A percentile compares a stretch with the other conserved stretches of the same genome.
phyloP scores from a whole-genome alignment of 805 yeast genomes.

The Helenozyma rhizophorensis region DNA sequence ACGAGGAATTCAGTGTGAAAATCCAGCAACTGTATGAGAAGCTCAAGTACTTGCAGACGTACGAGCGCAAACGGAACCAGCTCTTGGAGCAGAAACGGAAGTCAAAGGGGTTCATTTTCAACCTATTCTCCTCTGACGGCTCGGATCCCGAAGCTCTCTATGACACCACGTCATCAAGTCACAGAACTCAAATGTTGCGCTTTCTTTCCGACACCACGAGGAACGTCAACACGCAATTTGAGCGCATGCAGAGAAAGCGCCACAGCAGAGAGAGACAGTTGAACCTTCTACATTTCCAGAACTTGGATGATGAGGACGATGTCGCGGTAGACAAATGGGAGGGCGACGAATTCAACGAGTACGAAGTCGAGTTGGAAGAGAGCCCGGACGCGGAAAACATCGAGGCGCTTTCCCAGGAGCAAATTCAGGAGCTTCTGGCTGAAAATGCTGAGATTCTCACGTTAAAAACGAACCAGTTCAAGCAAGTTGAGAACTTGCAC shows the following conservation, averaged over 20 bases:
- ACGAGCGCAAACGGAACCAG: constrained; percentile 45
- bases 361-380: constrained; percentile 8
- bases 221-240: constrained; percentile 40
- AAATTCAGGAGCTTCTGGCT: constrained; percentile 49
- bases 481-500: constrained; percentile 57
- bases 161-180: constrained; percentile 32
- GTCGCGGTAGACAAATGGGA: neutral
- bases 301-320: constrained; percentile 33
- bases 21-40: constrained; percentile 50
- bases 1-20: constrained; percentile 49
- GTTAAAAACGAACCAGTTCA: constrained; percentile 55
- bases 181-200: constrained; percentile 47
- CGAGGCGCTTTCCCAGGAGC: constrained; percentile 41
- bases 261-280: constrained; percentile 34
- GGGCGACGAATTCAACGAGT: constrained; percentile 7
- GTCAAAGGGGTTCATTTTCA: constrained; percentile 14
- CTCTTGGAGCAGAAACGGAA: constrained; percentile 9
- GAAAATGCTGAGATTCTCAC: constrained; percentile 58
- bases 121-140: constrained; percentile 27
- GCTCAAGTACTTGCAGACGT: constrained; percentile 44
- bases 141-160: constrained; percentile 31
- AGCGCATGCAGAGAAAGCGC: constrained; percentile 48
- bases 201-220: constrained; percentile 44
- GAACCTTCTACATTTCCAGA: constrained; percentile 37
- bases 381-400: constrained; percentile 1